Percentiles rank a stretch among this genome's conserved stretches.
phyloP scores from a whole-genome alignment of 1,284 basidiomycete genomes.

The Tilletiaria anomala region DNA sequence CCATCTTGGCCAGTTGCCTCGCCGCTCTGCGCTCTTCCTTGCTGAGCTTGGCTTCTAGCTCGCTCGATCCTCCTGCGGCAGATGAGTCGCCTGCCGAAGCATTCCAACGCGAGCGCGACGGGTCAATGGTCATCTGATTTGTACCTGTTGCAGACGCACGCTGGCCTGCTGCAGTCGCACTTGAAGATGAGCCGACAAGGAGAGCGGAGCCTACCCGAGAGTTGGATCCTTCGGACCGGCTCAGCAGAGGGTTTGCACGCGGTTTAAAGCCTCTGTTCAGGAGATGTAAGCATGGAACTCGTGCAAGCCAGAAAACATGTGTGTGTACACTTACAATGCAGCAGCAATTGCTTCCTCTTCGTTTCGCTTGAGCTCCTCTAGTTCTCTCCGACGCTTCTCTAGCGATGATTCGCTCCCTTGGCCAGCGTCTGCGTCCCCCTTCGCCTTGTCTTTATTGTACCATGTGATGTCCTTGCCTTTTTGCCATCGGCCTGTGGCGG shows the following conservation, averaged over 20 bases:
- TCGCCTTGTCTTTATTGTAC: constrained; percentile 30
- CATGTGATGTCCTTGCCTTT: constrained; percentile 34
- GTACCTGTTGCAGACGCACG: too few relatives aligned
- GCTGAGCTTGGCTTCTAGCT: constrained; percentile 3
- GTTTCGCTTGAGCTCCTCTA: constrained; percentile 23
- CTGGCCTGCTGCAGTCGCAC: too few relatives aligned
- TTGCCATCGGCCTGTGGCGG: constrained; percentile 35
- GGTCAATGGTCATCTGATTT: too few relatives aligned
- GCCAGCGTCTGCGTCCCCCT: constrained; percentile 1
- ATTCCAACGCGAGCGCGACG: too few relatives aligned
- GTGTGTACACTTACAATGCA: constrained; percentile 13
- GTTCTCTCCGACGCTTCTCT: constrained; percentile 20
- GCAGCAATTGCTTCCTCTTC: constrained; percentile 28
- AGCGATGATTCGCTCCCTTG: too few relatives aligned
- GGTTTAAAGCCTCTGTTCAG: too few relatives aligned
- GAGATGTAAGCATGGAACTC: too few relatives aligned
- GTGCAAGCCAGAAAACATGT: too few relatives aligned
- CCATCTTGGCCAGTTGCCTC: constrained; percentile 12
- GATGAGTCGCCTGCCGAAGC: background rate
- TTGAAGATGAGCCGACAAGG: too few relatives aligned
- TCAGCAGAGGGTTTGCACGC: too few relatives aligned
- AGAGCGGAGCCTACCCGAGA: too few relatives aligned
- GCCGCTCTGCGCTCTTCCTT: constrained; percentile 19
- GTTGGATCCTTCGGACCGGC: too few relatives aligned
- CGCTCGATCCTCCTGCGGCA: background rate